Evolutionary conservation across 768 basidiomycete genomes (phyloP).

Genomic region (Pleurotus salmoneostramineus): DNA sequence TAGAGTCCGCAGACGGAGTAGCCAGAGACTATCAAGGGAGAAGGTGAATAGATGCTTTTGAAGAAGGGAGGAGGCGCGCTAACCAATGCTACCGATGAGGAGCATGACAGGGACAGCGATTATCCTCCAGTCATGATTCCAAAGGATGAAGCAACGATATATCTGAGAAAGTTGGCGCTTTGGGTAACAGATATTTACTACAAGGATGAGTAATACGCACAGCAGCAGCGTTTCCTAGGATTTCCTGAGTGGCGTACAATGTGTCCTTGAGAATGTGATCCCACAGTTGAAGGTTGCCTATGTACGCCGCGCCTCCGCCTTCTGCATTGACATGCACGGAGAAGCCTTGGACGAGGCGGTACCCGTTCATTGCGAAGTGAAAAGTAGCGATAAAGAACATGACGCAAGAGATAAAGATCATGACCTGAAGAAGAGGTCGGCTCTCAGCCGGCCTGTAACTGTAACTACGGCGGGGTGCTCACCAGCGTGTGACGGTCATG

Average conservation of each 20-base stretch:
- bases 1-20: slow-evolving; percentile 13
- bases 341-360: slow-evolving; percentile 12
- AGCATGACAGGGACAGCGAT: slow-evolving; percentile 13
- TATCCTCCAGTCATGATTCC: slow-evolving; percentile 11
- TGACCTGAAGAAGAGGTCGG: slow-evolving; percentile 6
- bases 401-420: slow-evolving; percentile 12
- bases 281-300: slow-evolving; percentile 14
- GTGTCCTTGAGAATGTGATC: slow-evolving; percentile 16
- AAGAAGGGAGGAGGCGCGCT: neutral
- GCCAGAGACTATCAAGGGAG: slow-evolving; percentile 12
- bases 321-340: slow-evolving; percentile 1
- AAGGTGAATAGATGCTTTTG: neutral
- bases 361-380: slow-evolving; percentile 16
- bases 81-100: slow-evolving; percentile 12
- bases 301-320: slow-evolving; percentile 14
- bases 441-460: neutral
- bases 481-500: slow-evolving; percentile 8
- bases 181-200: no score
- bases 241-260: slow-evolving; percentile 14
- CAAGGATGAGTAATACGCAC: slow-evolving; percentile 1
- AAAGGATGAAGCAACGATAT: slow-evolving; percentile 18
- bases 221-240: slow-evolving; percentile 14
- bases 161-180: slow-evolving; percentile 10
- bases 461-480: neutral
- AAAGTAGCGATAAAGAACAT: slow-evolving; percentile 16